phyloP scores from a whole-genome alignment of 805 yeast genomes.

The Zygosaccharomyces rouxii region DNA sequence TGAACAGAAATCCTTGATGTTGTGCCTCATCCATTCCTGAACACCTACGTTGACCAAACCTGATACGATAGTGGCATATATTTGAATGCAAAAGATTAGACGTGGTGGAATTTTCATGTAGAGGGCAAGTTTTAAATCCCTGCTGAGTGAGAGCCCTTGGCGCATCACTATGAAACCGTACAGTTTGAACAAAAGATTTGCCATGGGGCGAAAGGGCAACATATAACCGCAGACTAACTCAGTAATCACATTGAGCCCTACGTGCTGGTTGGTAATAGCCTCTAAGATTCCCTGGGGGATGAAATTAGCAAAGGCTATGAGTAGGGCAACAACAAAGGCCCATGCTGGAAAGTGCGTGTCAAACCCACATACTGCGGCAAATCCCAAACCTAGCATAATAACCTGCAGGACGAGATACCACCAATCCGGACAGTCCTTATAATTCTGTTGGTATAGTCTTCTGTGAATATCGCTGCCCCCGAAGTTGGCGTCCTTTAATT shows the following conservation, averaged over 20 bases:
- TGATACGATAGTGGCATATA: constrained; percentile 39
- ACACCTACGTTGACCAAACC: constrained; percentile 39
- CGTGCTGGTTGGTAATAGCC: constrained; percentile 51
- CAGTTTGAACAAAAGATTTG: constrained; percentile 51
- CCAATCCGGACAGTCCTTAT: constrained; percentile 71
- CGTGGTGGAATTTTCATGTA: constrained; percentile 57
- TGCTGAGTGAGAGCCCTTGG: constrained; percentile 48
- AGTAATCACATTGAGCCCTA: constrained; percentile 56
- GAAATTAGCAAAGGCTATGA: constrained; percentile 49
- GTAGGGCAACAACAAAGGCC: constrained; percentile 54
- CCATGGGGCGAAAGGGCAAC: constrained; percentile 51
- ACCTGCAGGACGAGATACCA: constrained; percentile 46
- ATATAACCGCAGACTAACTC: constrained; percentile 59
- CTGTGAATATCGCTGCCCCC: constrained; percentile 46
- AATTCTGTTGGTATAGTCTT: constrained; percentile 47
- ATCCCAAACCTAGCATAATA: constrained; percentile 28
- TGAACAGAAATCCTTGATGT: constrained; percentile 39
- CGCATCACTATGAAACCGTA: constrained; percentile 51
- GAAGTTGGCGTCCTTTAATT: constrained; percentile 37
- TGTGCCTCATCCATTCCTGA: constrained; percentile 40
- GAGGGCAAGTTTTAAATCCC: constrained; percentile 53
- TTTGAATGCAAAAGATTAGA: constrained; percentile 46
- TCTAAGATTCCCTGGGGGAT: constrained; percentile 56
- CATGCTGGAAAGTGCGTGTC: constrained; percentile 58
- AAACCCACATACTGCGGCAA: constrained; percentile 36